Base-by-base conservation (phyloP, 441 rosid species). In the Pelargonium myrrhifolium region DNA sequence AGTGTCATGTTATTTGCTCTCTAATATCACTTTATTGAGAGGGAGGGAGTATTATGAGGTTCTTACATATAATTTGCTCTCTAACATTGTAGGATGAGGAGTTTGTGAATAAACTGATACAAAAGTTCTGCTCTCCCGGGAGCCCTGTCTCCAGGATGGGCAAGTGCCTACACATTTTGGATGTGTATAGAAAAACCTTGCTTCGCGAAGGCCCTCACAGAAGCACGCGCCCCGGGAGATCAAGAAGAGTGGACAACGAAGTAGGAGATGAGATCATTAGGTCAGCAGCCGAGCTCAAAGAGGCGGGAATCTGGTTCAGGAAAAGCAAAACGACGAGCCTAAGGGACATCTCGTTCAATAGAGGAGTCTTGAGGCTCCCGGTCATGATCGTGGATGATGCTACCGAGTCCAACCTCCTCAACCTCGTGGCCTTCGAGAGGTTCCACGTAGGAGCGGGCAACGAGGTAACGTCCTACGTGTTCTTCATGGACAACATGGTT, bases 331-430 rank as follows among this genome's bases (percentile, higher is more conserved):
- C 24, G 24, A 8, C 17, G 17, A 53, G 59, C 59, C 59, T 53
- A 4, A 18, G 59, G 4, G 59, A 53, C 59, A 53, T 53, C 59
- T 53, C 59, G 3, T 53, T 53, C 59, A 18, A 53, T 20, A 21
- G 20, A 2, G 59, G 59, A 6, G 10, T 53, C 59, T 24, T 53
- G 24, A 53, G 8, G 59, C 59, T 53, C 17, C 59, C 59, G 3
- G 59, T 53, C 24, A 53, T 53, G 11, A 18, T 53, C 7, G 59
- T 53, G n/a, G 59, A 53, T 11, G 59, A 53, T 20, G 59, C 59
- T 20, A 53, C 59, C 1, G 59, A 53, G 59, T 53, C 59, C 59
- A 53, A 53, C 59, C 59, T 53, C 9, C 59, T 53, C 24, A 53
- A 53, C 11, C 59, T 53, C 24, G 9, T 53, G 1, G 59, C 59